Evolutionary conservation across 495 filamentous ascomycete species (phyloP).

Genomic region (Astrothelium macrocarpum): DNA sequence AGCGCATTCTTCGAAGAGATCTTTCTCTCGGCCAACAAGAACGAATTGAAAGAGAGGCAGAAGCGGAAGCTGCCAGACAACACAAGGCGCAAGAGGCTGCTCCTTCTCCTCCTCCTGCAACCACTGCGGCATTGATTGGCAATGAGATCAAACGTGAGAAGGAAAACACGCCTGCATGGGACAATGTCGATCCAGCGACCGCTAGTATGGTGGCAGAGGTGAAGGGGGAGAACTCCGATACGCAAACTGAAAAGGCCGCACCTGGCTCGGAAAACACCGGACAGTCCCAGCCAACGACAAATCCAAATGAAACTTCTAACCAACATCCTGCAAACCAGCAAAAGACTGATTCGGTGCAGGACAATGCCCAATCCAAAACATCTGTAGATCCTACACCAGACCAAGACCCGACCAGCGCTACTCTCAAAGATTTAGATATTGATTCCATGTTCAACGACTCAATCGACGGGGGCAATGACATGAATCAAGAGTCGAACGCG

Average conservation of each 20-base stretch:
- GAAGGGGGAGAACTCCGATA: background rate
- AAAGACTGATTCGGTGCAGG: background rate
- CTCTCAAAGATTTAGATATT: constrained; percentile 1
- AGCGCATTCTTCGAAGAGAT: constrained; percentile 25
- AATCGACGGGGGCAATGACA: background rate
- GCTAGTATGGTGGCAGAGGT: background rate
- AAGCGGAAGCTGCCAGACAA: constrained; percentile 19
- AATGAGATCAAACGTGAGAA: background rate
- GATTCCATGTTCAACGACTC: constrained; percentile 6
- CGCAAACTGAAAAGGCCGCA: constrained; percentile 1
- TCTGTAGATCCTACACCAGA: background rate
- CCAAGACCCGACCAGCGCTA: background rate
- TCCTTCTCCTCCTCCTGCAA: background rate
- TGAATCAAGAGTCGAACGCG: background rate
- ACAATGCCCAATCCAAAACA: too few relatives aligned
- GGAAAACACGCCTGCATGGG: background rate
- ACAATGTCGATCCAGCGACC: background rate
- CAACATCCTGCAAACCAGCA: background rate
- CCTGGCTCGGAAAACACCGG: constrained; percentile 4
- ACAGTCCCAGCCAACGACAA: background rate
- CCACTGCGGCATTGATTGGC: background rate
- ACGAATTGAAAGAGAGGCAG: constrained; percentile 18
- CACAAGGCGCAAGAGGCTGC: constrained; percentile 17
- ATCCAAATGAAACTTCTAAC: background rate
- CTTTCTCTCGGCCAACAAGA: constrained; percentile 21